Base-by-base conservation (phyloP, 1,284 basidiomycete genomes). In the Ganoderma sp. region DNA sequence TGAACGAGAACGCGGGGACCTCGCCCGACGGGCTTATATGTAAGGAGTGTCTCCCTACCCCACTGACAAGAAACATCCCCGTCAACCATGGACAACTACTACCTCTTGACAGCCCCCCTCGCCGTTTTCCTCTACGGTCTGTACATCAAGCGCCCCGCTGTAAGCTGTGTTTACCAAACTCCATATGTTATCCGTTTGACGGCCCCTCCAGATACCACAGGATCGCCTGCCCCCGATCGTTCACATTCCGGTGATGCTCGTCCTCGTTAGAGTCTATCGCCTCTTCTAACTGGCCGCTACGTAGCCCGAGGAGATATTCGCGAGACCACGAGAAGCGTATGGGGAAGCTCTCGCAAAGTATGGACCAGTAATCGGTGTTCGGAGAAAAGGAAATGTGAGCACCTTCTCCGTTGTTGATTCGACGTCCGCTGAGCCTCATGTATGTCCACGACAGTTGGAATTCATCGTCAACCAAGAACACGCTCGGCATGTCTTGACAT, bases 331-430 rank as follows among this genome's bases (percentile, higher is more conserved):
- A 12, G 75, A 76, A 60, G 78, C 78, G 6, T 80, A 80, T 52
- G 77, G 76, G 56, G 71, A 69, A 25, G 79, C 79, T 1, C 69
- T 80, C 17, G 71, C 69, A 6, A 66, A 74, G 34, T 68, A 79
- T 61, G 78, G 78, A 1, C 77, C 78, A 9, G 73, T 80, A 25
- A 76, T 80, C 48, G 79, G 76, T n/a, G 79, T 80, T 6, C 71
- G 71, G n/a, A 73, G 79, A 25, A 80, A 79, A 67, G 79, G 78
- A 50, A 73, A 74, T 34, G 78, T 78, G 34, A 39, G 75, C 72
- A 0, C 25, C 42, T 43, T 39, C 39, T n/a, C n/a, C 22, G 22
- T 34, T 17, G n/a, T 32, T 8, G 7, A 17, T 43, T 22, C 8
- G 45, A 22, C 19, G 10, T 22, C 15, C 25, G 12, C 28, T 1